Evolutionary conservation across 345 rosid genomes (phyloP).

Genomic region (Sisymbrium altissimum): DNA sequence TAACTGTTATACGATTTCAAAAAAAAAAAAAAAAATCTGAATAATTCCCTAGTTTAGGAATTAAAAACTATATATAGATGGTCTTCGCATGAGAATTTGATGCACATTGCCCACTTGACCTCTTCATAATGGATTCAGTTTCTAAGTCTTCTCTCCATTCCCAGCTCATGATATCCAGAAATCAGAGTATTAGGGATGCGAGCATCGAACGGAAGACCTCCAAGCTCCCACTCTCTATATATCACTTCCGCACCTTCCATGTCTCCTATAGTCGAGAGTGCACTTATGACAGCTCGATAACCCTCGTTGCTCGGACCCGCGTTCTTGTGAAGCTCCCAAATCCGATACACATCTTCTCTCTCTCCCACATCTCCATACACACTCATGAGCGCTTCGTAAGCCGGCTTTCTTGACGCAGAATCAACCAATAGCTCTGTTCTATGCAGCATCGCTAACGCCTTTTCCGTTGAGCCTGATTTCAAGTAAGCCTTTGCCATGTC

Average conservation of each 20-base stretch:
- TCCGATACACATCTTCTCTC: slow-evolving; percentile 12
- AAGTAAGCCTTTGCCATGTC: slow-evolving; percentile 16
- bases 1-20: too few species aligned
- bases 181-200: slow-evolving; percentile 3
- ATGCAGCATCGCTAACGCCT: not conserved
- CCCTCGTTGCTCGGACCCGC: slow-evolving; percentile 3
- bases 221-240: slow-evolving; percentile 19
- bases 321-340: slow-evolving; percentile 22
- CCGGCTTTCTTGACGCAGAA: not conserved
- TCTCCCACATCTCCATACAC: slow-evolving; percentile 7
- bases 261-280: slow-evolving; percentile 13
- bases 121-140: not conserved
- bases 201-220: slow-evolving; percentile 2
- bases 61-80: not conserved
- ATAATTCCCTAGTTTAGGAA: too few species aligned
- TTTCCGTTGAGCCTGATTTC: not conserved
- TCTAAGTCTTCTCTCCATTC: not conserved
- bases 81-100: not conserved
- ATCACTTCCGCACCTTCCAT: slow-evolving; percentile 15
- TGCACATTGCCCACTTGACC: not conserved
- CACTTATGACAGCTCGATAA: slow-evolving; percentile 5
- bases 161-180: slow-evolving; percentile 2
- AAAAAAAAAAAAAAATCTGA: too few species aligned
- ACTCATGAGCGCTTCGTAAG: not conserved
- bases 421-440: slow-evolving; percentile 4